Conservation (phyloP, 371 early-diverging fungal species). For the Mucor lusitanicus region DNA sequence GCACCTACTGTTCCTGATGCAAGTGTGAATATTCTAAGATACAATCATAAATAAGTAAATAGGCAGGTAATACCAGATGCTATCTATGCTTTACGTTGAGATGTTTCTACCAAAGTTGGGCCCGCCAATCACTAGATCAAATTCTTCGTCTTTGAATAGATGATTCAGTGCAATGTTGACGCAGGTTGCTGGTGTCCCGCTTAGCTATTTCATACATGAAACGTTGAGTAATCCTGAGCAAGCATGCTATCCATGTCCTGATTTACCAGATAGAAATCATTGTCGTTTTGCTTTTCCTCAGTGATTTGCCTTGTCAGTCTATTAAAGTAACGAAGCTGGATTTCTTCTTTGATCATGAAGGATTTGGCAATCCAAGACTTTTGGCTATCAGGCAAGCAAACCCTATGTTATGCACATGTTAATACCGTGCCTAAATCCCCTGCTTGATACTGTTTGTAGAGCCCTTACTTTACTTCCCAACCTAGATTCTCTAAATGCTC, state of each 20-base stretch:
- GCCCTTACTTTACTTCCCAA: conserved; percentile 43
- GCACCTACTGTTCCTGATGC: conserved; percentile 52
- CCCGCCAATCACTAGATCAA: conserved; percentile 48
- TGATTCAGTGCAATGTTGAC: conserved; percentile 45
- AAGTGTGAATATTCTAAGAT: conserved; percentile 35
- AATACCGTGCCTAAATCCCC: not conserved
- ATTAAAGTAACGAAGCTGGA: conserved; percentile 38
- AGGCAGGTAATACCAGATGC: not conserved
- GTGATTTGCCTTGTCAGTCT: conserved; percentile 26
- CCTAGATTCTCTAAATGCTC: conserved; percentile 41
- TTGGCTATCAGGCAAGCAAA: conserved; percentile 44
- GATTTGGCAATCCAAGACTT: conserved; percentile 55
- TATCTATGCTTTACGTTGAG: conserved; percentile 27
- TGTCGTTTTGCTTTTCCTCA: conserved; percentile 20
- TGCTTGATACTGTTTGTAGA: not conserved
- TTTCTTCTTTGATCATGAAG: conserved; percentile 48
- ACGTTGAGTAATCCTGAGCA: not conserved
- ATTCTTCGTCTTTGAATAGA: conserved; percentile 34
- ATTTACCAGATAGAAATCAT: conserved; percentile 41
- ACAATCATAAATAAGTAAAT: not conserved
- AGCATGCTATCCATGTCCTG: not conserved
- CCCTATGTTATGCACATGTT: conserved; percentile 18
- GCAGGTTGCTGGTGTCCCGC: conserved; percentile 49
- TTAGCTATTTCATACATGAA: conserved; percentile 20
- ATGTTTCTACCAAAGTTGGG: conserved; percentile 50